Base-by-base conservation (phyloP, 2,329 filamentous ascomycete species). In the Aspergillus clavatus region DNA sequence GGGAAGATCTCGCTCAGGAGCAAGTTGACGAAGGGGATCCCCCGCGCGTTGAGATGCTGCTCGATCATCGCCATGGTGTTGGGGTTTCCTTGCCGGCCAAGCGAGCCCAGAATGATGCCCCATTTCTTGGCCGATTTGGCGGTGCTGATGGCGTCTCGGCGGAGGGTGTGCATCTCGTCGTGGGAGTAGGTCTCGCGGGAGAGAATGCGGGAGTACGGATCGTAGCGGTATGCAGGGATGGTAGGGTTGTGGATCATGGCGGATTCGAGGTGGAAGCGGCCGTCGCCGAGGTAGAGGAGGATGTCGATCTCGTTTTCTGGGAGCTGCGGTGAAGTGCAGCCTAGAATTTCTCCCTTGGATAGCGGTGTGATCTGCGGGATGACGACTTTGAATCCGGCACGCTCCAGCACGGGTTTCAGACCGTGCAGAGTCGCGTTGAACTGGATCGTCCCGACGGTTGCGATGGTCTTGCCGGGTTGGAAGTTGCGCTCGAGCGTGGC, bases 171-270 rank as follows among this genome's bases (percentile, higher is more conserved):
- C 79, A 98, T 93, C 63, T 95, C 89, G 19, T 86, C 81, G 67
- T 98, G 93, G 33, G 87, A 87, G 68, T 98, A 98, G 19, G 80
- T 85, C 70, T 98, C 94, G 53, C 87, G 84, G 2, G 91, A 96
- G 22, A 98, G 79, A 47, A 87, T 89, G 40, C 91, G 82, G 8
- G 89, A 93, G 71, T 98, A 98, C 0, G 94, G 93, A 63, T 98
- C 93, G 68, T 98, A 98, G 52, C 93, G 81, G 70, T 96, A 98
- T 2, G 94, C 91, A 0, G 91, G 87, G 27, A 96, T 81, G 4
- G 75, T 71, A 0, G 94, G 93, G 69, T 98, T 98, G 64, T 97
- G 93, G 55, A 98, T 98, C 91, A 98, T 98, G 61, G 94, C 91
- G 60, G 88, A 94, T 70, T 98, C 93, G 35, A 98, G 84, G 66